phyloP scores from a whole-genome alignment of 768 basidiomycete species.

The Boletus barrowsii region DNA sequence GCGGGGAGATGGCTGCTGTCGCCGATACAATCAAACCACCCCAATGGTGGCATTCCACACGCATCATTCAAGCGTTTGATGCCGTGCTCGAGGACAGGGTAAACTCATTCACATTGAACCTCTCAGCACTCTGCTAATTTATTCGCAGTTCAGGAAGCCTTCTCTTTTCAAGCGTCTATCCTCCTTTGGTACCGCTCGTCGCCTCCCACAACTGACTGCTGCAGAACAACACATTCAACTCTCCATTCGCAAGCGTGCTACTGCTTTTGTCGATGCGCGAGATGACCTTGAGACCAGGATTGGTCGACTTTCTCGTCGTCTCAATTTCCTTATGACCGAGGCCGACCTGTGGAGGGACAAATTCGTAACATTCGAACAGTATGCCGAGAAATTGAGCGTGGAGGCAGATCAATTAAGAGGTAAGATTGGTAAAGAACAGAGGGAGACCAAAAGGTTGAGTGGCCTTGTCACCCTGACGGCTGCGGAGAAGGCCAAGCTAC shows the following conservation, averaged over 20 bases:
- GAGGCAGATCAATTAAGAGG: constrained; percentile 82
- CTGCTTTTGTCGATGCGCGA: constrained; percentile 88
- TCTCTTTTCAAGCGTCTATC: constrained; percentile 83
- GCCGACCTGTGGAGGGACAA: constrained; percentile 90
- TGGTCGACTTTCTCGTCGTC: constrained; percentile 75
- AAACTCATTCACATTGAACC: constrained; percentile 1
- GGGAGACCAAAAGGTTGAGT: constrained; percentile 82
- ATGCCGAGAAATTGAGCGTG: constrained; percentile 84
- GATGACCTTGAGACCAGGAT: constrained; percentile 95
- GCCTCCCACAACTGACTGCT: constrained; percentile 66
- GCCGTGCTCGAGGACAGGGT: constrained; percentile 83
- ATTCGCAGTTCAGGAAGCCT: constrained; percentile 78
- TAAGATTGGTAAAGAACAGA: constrained; percentile 89
- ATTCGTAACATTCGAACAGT: constrained; percentile 91
- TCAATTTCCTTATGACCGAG: constrained; percentile 92
- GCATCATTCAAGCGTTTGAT: constrained; percentile 89
- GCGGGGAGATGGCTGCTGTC: constrained; percentile 74
- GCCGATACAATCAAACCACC: constrained; percentile 90
- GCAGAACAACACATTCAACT: constrained; percentile 85
- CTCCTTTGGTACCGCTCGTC: constrained; percentile 66
- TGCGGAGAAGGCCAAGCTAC: constrained; percentile 74
- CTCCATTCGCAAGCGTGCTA: constrained; percentile 91
- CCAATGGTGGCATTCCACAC: constrained; percentile 92
- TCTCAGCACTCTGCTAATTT: constrained; percentile 1
- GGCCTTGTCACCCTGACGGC: constrained; percentile 75